Evolutionary conservation across 208 protist species (phyloP).

Genomic region (Leishmania gerbilli): DNA sequence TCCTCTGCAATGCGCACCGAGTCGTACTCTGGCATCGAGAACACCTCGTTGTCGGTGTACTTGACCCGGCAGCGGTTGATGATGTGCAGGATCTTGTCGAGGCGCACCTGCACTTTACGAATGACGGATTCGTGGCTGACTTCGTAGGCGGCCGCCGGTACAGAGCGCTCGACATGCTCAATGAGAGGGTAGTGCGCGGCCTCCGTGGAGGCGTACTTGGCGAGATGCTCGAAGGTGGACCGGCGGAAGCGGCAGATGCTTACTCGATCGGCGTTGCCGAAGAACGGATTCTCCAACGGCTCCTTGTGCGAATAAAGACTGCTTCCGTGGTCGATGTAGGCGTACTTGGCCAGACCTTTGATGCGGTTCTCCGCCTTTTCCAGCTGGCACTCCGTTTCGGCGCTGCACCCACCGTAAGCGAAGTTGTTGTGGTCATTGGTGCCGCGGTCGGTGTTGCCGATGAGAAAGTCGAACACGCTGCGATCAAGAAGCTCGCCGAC

Average conservation of each 20-base stretch:
- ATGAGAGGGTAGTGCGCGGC: conserved; percentile 38
- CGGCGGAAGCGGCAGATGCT: conserved; percentile 73
- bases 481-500: conserved; percentile 77
- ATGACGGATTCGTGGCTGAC: conserved; percentile 53
- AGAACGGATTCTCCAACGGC: conserved; percentile 62
- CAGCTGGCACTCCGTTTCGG: conserved; percentile 43
- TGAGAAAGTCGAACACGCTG: conserved; percentile 87
- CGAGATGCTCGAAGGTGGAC: conserved; percentile 54
- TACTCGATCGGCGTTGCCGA: conserved; percentile 51
- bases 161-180: conserved; percentile 25
- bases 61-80: conserved; percentile 52
- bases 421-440: conserved; percentile 91
- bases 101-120: conserved; percentile 50
- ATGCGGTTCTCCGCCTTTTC: conserved; percentile 38
- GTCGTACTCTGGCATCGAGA: conserved; percentile 72
- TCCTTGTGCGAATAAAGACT: conserved; percentile 86
- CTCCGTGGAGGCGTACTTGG: conserved; percentile 18
- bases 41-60: conserved; percentile 50
- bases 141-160: conserved; percentile 49
- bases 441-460: conserved; percentile 80
- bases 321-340: conserved; percentile 84
- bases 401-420: conserved; percentile 83
- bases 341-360: conserved; percentile 75
- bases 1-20: conserved; percentile 66
- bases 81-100: conserved; percentile 68